A percentile compares a stretch with the other conserved stretches of the same genome.
phyloP scores from a whole-genome alignment of 345 rosid genomes.

The Pseudoturritis turrita region DNA sequence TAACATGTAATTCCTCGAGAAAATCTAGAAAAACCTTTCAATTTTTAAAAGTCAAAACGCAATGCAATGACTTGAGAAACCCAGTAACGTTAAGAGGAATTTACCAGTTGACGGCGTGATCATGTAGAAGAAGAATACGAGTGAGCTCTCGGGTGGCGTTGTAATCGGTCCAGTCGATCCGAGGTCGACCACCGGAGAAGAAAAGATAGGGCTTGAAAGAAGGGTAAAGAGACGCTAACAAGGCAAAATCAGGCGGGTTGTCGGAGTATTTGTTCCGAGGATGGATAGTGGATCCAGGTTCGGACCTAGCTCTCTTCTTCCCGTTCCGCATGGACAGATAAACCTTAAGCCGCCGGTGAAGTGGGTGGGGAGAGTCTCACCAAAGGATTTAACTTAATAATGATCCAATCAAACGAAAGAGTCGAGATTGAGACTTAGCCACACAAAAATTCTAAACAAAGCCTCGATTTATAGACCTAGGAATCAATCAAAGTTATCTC shows the following conservation, averaged over 20 bases:
- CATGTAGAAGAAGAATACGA: slow-evolving; percentile 71
- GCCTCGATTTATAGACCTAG: not conserved
- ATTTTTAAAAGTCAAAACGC: no score
- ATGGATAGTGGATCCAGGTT: slow-evolving; percentile 51
- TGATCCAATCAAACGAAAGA: slow-evolving; percentile 3
- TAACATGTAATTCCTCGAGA: no score
- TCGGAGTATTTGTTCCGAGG: slow-evolving; percentile 67
- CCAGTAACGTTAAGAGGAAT: not conserved
- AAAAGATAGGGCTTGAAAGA: slow-evolving; percentile 66
- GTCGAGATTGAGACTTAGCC: not conserved
- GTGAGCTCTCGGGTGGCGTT: slow-evolving; percentile 88
- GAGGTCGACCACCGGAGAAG: slow-evolving; percentile 56
- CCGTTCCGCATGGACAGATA: slow-evolving; percentile 29
- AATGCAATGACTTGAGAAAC: no score
- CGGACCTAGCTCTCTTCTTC: slow-evolving; percentile 53
- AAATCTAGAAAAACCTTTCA: no score
- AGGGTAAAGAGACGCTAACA: slow-evolving; percentile 65
- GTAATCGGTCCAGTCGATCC: slow-evolving; percentile 88
- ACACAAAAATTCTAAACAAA: not conserved
- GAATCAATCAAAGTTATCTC: not conserved
- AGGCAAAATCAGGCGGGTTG: slow-evolving; percentile 72
- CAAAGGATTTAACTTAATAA: not conserved
- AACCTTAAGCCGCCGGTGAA: no score
- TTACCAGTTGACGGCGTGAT: slow-evolving; percentile 64
- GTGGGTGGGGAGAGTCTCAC: no score